Conservation (phyloP, 2,329 filamentous ascomycete species). For the Parastagonospora nodorum region DNA sequence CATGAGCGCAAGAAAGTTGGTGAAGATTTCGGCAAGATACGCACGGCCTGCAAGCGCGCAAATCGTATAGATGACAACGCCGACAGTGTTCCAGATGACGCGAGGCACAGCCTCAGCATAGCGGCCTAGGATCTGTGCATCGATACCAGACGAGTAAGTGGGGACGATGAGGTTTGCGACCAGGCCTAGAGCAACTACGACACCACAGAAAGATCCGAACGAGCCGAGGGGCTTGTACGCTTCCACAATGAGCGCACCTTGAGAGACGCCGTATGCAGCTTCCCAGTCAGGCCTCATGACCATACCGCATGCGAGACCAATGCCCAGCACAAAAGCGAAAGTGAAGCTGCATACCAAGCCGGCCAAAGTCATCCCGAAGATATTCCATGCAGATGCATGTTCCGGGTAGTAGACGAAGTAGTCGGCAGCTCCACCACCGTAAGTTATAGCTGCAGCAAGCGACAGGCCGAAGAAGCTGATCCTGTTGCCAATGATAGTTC, state of each 20-base stretch:
- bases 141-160: conserved; percentile 67
- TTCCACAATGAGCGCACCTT: conserved; percentile 68
- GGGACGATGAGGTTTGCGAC: conserved; percentile 70
- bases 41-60: conserved; percentile 67
- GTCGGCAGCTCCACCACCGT: conserved; percentile 66
- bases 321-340: conserved; percentile 65
- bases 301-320: conserved; percentile 66
- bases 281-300: conserved; percentile 58
- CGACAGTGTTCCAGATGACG: conserved; percentile 67
- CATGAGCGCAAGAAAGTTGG: conserved; percentile 72
- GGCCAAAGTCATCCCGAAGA: conserved; percentile 62
- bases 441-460: conserved; percentile 67
- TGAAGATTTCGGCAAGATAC: conserved; percentile 67
- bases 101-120: conserved; percentile 64
- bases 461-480: conserved; percentile 74
- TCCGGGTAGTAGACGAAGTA: conserved; percentile 71
- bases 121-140: conserved; percentile 68
- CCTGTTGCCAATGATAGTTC: conserved; percentile 61
- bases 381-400: conserved; percentile 55
- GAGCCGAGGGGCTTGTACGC: conserved; percentile 63
- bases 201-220: conserved; percentile 71
- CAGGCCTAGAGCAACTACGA: conserved; percentile 66
- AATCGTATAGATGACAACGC: conserved; percentile 66
- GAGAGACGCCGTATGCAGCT: conserved; percentile 61
- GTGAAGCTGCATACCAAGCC: conserved; percentile 64